A percentile compares a stretch with the other conserved stretches of the same genome.
These are phyloP conservation scores for Phaeosphaeria sp. DNA, from an alignment of 2,329 filamentous ascomycete species.

Conservation along the genomic window DNA sequence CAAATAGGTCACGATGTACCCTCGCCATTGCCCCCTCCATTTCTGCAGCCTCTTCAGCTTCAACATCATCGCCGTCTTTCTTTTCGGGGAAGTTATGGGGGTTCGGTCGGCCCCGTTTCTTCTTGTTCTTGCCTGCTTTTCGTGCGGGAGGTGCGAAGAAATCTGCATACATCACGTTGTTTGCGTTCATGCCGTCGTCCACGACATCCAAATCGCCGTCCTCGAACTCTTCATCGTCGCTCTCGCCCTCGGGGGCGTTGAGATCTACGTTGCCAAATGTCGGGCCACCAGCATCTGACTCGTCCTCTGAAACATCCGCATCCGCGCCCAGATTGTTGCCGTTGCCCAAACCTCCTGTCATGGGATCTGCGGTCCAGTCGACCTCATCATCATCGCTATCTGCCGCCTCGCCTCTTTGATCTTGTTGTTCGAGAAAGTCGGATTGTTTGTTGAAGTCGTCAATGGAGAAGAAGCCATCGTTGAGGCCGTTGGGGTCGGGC, in stretches of 20 bases:
- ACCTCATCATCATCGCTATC: conserved; percentile 80
- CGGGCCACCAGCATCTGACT: conserved; percentile 76
- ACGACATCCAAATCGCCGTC: conserved; percentile 61
- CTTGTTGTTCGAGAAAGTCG: conserved; percentile 86
- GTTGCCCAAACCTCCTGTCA: conserved; percentile 50
- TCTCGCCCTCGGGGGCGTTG: conserved; percentile 73
- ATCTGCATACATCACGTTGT: conserved; percentile 88
- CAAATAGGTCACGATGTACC: conserved; percentile 89
- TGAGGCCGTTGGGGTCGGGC: conserved; percentile 82
- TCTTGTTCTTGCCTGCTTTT: conserved; percentile 69
- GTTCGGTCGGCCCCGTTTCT: conserved; percentile 61
- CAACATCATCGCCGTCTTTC: conserved; percentile 21
- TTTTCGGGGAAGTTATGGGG: conserved; percentile 56
- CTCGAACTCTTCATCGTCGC: conserved; percentile 68
- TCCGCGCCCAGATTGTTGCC: conserved; percentile 33
- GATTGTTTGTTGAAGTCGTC: conserved; percentile 96
- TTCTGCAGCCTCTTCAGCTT: conserved; percentile 60
- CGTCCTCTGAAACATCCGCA: conserved; percentile 59
- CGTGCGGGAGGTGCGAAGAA: conserved; percentile 88
- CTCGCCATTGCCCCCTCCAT: conserved; percentile 84
- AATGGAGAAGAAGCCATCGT: conserved; percentile 98
- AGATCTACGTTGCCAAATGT: conserved; percentile 83
- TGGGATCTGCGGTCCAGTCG: conserved; percentile 84
- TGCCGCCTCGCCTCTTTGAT: conserved; percentile 76
- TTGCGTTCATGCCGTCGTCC: conserved; percentile 74